Conservation (phyloP, 345 rosid species). For the Eutrema japonicum region DNA sequence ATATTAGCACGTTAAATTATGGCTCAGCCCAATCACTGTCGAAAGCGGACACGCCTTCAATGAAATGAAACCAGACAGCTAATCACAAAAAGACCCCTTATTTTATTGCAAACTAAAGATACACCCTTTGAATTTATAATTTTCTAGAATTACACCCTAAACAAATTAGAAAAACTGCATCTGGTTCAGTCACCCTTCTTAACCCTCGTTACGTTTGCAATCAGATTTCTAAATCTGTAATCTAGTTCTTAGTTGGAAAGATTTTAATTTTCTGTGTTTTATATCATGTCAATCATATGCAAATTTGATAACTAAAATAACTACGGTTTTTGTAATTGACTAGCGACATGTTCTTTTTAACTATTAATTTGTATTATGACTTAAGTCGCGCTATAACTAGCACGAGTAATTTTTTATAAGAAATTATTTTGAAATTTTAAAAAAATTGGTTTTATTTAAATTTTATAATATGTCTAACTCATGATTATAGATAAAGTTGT, state of each 20-base stretch:
- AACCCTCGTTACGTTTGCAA: not conserved
- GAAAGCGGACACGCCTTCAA: conserved; percentile 30
- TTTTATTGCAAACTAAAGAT: not conserved
- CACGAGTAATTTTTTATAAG: no score
- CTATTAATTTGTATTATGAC: not conserved
- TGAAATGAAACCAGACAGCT: conserved; percentile 14
- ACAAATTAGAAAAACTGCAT: not conserved
- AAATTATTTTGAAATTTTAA: no score
- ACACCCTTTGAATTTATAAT: not conserved
- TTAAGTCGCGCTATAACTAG: no score
- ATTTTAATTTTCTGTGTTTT: not conserved
- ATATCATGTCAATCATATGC: not conserved
- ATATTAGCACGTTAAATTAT: conserved; percentile 15
- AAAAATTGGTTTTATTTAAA: no score
- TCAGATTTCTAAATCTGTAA: not conserved
- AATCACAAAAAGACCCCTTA: conserved; percentile 2
- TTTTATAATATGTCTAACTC: no score
- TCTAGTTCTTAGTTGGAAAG: not conserved
- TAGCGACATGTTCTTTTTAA: not conserved
- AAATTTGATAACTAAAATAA: not conserved
- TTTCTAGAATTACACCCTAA: not conserved
- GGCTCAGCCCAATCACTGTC: conserved; percentile 34
- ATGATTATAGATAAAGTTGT: no score
- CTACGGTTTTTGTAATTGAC: not conserved
- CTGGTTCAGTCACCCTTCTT: not conserved